These are phyloP conservation scores for Gillenia trifoliata DNA, from an alignment of 306 rosid genomes.

Conservation along the genomic window DNA sequence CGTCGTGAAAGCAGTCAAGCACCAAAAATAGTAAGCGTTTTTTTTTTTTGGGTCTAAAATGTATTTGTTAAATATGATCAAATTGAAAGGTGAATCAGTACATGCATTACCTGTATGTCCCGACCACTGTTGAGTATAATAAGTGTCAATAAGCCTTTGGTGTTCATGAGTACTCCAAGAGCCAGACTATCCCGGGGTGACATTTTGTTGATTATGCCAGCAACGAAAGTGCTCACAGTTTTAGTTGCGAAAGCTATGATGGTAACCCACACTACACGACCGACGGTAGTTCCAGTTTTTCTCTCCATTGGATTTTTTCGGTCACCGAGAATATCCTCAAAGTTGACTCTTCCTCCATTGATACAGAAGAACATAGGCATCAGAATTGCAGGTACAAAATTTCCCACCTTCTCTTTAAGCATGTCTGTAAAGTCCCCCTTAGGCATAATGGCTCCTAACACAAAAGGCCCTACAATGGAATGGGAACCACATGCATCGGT, in stretches of 20 bases:
- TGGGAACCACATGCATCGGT: slow-evolving; percentile 36
- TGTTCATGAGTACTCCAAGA: slow-evolving; percentile 35
- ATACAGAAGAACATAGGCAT: slow-evolving; percentile 27
- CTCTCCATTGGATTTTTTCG: neutral
- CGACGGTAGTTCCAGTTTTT: neutral
- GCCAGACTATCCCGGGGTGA: slow-evolving; percentile 21
- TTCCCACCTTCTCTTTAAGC: slow-evolving; percentile 24
- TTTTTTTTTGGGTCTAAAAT: too few relatives aligned
- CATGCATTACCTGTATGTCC: slow-evolving; percentile 23
- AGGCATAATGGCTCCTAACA: slow-evolving; percentile 38
- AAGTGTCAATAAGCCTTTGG: slow-evolving; percentile 31
- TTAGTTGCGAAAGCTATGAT: slow-evolving; percentile 15
- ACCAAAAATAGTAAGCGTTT: too few relatives aligned
- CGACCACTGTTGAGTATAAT: slow-evolving; percentile 22
- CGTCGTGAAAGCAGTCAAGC: too few relatives aligned
- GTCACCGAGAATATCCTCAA: neutral
- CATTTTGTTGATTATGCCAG: slow-evolving; percentile 20
- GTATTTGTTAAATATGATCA: too few relatives aligned
- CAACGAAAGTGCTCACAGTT: slow-evolving; percentile 19
- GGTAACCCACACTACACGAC: neutral
- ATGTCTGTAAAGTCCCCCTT: slow-evolving; percentile 26
- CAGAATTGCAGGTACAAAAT: slow-evolving; percentile 17
- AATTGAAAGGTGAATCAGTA: too few relatives aligned
- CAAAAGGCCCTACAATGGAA: slow-evolving; percentile 33
- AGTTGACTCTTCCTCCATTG: slow-evolving; percentile 15